Evolutionary conservation across 345 rosid species (phyloP).

Genomic region (Salix suchowensis): DNA sequence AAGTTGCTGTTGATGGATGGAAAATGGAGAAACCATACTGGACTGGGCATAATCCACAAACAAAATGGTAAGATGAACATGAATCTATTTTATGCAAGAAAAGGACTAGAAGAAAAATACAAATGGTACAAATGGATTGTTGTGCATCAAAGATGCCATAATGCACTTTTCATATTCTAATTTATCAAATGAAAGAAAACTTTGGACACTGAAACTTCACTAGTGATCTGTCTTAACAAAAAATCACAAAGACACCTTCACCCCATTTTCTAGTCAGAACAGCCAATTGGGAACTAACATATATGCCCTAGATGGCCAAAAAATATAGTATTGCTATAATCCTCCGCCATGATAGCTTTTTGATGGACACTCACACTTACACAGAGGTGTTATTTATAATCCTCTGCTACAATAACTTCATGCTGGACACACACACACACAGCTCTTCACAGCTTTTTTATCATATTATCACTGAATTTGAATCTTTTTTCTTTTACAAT

Average conservation of each 20-base stretch:
- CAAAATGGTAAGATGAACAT: too few relatives aligned
- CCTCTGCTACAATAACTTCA: too few relatives aligned
- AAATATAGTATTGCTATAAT: background rate
- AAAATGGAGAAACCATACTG: conserved; percentile 76
- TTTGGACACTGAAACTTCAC: too few relatives aligned
- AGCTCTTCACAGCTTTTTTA: background rate
- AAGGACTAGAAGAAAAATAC: too few relatives aligned
- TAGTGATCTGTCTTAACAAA: too few relatives aligned
- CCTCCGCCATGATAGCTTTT: background rate
- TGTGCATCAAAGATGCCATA: background rate
- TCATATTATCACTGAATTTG: background rate
- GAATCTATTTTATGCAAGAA: too few relatives aligned
- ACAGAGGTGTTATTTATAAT: too few relatives aligned
- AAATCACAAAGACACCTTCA: too few relatives aligned
- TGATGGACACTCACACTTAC: background rate
- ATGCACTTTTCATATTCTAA: too few relatives aligned
- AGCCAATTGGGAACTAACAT: background rate
- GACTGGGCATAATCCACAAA: conserved; percentile 45
- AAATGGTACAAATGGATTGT: too few relatives aligned
- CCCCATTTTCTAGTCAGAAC: background rate
- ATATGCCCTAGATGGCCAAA: background rate
- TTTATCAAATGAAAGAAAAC: too few relatives aligned
- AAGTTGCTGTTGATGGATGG: conserved; percentile 77
- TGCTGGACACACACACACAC: too few relatives aligned
- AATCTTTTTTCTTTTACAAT: background rate